phyloP scores from a whole-genome alignment of 495 filamentous ascomycete species.

The Penicillium paradoxum region DNA sequence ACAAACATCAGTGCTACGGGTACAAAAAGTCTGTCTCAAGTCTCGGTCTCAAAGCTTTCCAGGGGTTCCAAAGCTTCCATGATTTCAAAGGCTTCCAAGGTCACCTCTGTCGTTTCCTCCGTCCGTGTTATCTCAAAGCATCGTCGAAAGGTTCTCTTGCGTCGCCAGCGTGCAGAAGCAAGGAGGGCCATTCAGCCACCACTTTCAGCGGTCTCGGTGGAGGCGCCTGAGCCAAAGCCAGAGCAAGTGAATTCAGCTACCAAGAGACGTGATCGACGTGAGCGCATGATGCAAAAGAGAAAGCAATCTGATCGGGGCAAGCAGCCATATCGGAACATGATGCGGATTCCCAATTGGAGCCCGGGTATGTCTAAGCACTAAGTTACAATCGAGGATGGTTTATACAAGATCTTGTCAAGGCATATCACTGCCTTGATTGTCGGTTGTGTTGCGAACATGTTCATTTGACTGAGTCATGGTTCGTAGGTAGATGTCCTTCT shows the following conservation, averaged over 20 bases:
- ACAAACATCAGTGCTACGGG: background rate
- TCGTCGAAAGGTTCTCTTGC: background rate
- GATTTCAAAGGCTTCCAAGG: background rate
- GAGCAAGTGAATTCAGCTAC: slow-evolving; percentile 26
- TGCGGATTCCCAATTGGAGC: slow-evolving; percentile 15
- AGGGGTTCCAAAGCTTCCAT: background rate
- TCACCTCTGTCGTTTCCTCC: background rate
- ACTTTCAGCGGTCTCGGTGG: background rate
- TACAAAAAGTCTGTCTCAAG: background rate
- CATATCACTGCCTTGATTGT: background rate
- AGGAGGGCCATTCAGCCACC: background rate
- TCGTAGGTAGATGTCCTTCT: background rate
- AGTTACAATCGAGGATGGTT: background rate
- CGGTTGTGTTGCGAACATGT: background rate
- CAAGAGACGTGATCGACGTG: slow-evolving; percentile 24
- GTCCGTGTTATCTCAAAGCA: background rate
- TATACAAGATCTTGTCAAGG: background rate
- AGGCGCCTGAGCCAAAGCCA: background rate
- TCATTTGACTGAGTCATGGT: background rate
- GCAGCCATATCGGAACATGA: slow-evolving; percentile 20
- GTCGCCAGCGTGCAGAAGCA: slow-evolving; percentile 5
- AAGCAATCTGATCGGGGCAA: slow-evolving; percentile 9
- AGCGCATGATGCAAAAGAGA: slow-evolving; percentile 9
- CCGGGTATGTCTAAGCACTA: background rate
- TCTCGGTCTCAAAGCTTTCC: background rate